Conservation (phyloP, 2,329 filamentous ascomycete species). For the Curvularia sp. region DNA sequence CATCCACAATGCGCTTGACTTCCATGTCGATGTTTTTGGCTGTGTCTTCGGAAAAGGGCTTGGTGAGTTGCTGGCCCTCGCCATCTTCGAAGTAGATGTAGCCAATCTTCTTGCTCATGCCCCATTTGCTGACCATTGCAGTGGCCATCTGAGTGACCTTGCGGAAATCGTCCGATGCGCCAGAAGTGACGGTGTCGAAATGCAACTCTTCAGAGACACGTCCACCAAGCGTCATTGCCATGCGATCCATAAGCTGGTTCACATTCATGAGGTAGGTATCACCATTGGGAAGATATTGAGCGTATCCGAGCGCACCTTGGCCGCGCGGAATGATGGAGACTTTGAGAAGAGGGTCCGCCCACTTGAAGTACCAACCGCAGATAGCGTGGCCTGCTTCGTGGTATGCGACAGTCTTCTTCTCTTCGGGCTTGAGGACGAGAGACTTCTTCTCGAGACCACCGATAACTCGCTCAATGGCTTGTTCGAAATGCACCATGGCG, state of each 20-base stretch:
- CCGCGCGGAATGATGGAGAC: slow-evolving; percentile 98
- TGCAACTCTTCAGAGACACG: slow-evolving; percentile 95
- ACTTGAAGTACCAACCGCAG: slow-evolving; percentile 96
- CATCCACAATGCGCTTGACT: slow-evolving; percentile 88
- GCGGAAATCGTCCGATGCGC: slow-evolving; percentile 96
- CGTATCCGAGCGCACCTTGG: slow-evolving; percentile 91
- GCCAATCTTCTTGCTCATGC: slow-evolving; percentile 94
- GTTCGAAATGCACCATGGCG: slow-evolving; percentile 90
- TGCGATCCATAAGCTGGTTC: slow-evolving; percentile 96
- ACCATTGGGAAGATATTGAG: slow-evolving; percentile 90
- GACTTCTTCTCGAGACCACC: slow-evolving; percentile 98
- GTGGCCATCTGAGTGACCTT: slow-evolving; percentile 97
- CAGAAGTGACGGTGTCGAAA: slow-evolving; percentile 94
- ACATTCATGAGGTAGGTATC: slow-evolving; percentile 97
- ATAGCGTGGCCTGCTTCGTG: slow-evolving; percentile 98
- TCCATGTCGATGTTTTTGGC: slow-evolving; percentile 91
- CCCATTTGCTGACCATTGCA: slow-evolving; percentile 99
- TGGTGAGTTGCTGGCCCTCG: slow-evolving; percentile 81
- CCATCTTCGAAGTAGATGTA: slow-evolving; percentile 89
- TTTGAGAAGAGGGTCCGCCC: slow-evolving; percentile 96
- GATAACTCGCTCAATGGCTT: slow-evolving; percentile 96
- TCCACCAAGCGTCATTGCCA: slow-evolving; percentile 98
- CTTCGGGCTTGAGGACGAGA: slow-evolving; percentile 86
- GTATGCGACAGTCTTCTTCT: slow-evolving; percentile 96
- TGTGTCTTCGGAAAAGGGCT: slow-evolving; percentile 95